phyloP scores from a whole-genome alignment of 441 rosid genomes.

The Aleurites moluccanus region DNA sequence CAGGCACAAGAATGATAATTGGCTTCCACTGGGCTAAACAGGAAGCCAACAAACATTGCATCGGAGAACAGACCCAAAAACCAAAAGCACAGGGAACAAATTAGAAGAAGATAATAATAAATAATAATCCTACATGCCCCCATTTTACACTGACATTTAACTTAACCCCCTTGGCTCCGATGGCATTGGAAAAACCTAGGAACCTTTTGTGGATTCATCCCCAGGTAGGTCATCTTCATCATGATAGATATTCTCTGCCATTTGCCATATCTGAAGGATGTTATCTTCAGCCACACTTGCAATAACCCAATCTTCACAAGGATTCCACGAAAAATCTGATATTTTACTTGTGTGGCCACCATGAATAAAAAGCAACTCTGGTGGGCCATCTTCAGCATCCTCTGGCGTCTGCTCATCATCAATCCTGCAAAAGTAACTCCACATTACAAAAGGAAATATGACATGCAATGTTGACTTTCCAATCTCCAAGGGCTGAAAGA shows the following conservation, averaged over 20 bases:
- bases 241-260: slow-evolving; percentile 97
- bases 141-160: slow-evolving; percentile 11
- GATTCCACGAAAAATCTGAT: slow-evolving; percentile 98
- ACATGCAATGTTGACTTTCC: neutral
- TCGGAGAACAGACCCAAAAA: neutral
- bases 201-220: slow-evolving; percentile 63
- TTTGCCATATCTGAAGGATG: slow-evolving; percentile 98
- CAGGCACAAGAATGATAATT: neutral
- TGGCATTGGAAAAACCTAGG: slow-evolving; percentile 16
- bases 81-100: too few relatives aligned
- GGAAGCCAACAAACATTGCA: neutral
- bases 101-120: neutral
- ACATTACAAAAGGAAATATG: neutral
- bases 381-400: slow-evolving; percentile 98
- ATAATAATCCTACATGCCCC: slow-evolving; percentile 9
- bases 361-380: slow-evolving; percentile 92
- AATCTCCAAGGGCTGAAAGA: neutral
- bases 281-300: slow-evolving; percentile 98
- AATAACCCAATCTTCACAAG: slow-evolving; percentile 96
- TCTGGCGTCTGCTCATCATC: slow-evolving; percentile 90
- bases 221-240: slow-evolving; percentile 90
- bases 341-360: slow-evolving; percentile 99
- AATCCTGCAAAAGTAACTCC: slow-evolving; percentile 53
- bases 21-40: neutral
- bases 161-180: neutral